Evolutionary conservation across 116 monocot genomes (phyloP).

Genomic region (Thalassia testudinum): DNA sequence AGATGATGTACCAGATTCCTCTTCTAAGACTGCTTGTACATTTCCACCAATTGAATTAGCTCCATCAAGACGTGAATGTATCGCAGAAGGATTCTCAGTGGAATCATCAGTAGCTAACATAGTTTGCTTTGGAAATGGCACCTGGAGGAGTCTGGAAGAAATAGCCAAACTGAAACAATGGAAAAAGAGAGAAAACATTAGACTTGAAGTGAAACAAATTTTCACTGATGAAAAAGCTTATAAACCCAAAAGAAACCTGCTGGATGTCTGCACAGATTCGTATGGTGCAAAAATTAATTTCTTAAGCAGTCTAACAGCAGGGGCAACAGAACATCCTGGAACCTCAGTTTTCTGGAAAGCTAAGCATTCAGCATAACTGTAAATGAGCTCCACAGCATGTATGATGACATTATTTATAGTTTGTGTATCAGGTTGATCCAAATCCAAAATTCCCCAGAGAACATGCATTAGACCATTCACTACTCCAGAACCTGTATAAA

Average conservation of each 20-base stretch:
- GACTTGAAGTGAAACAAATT: neutral
- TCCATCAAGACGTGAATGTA: slow-evolving; percentile 28
- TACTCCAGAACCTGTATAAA: slow-evolving; percentile 49
- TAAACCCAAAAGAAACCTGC: slow-evolving; percentile 34
- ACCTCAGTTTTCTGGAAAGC: slow-evolving; percentile 44
- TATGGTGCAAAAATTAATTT: slow-evolving; percentile 87
- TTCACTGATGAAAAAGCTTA: neutral
- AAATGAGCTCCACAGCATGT: slow-evolving; percentile 89
- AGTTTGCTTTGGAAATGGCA: slow-evolving; percentile 95
- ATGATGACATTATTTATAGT: slow-evolving; percentile 78
- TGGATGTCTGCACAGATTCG: slow-evolving; percentile 77
- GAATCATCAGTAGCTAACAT: slow-evolving; percentile 75
- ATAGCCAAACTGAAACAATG: slow-evolving; percentile 76
- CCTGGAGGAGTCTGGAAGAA: slow-evolving; percentile 96
- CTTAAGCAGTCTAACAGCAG: slow-evolving; percentile 70
- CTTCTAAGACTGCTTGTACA: slow-evolving; percentile 72
- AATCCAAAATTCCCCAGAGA: slow-evolving; percentile 79
- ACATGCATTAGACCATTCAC: slow-evolving; percentile 92
- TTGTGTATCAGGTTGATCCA: slow-evolving; percentile 88
- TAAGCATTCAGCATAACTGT: slow-evolving; percentile 96
- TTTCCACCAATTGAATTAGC: slow-evolving; percentile 28
- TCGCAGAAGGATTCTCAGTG: slow-evolving; percentile 25
- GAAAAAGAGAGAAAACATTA: slow-evolving; percentile 3
- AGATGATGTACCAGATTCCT: slow-evolving; percentile 69
- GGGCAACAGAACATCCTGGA: slow-evolving; percentile 46